phyloP scores from a whole-genome alignment of 1,284 basidiomycete species.

The Gomphus bonarii region DNA sequence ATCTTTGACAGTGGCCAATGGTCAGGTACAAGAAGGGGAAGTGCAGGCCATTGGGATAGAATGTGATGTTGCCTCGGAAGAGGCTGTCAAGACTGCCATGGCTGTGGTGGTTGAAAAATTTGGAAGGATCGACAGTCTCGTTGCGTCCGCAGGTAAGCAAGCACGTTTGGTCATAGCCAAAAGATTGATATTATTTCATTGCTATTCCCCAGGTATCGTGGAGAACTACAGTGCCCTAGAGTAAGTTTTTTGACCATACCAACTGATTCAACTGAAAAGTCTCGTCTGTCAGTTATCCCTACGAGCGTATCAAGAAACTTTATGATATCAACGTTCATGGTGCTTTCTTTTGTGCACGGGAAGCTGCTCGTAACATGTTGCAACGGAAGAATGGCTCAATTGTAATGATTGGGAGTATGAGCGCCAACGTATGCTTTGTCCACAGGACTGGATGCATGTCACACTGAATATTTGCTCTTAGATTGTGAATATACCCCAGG shows the following conservation, averaged over 20 bases:
- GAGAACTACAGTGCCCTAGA: constrained; percentile 89
- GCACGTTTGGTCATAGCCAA: constrained; percentile 13
- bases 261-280: neutral
- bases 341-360: constrained; percentile 86
- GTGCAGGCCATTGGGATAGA: constrained; percentile 70
- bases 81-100: constrained; percentile 67
- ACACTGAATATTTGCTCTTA: constrained; percentile 22
- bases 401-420: constrained; percentile 87
- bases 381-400: constrained; percentile 71
- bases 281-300: constrained; percentile 53
- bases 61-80: constrained; percentile 85
- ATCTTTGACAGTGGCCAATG: constrained; percentile 30
- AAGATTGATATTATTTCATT: neutral
- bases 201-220: constrained; percentile 53
- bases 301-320: constrained; percentile 71
- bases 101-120: constrained; percentile 56
- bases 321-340: constrained; percentile 94
- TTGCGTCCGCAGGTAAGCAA: constrained; percentile 75
- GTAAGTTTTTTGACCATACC: constrained; percentile 30
- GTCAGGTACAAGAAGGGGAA: constrained; percentile 46
- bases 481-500: constrained; percentile 82
- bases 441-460: neutral
- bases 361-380: constrained; percentile 79
- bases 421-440: constrained; percentile 55
- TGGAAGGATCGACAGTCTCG: constrained; percentile 79